Evolutionary conservation across 73 alveolate genomes (phyloP).

Genomic region (Tetrahymena malaccensis): DNA sequence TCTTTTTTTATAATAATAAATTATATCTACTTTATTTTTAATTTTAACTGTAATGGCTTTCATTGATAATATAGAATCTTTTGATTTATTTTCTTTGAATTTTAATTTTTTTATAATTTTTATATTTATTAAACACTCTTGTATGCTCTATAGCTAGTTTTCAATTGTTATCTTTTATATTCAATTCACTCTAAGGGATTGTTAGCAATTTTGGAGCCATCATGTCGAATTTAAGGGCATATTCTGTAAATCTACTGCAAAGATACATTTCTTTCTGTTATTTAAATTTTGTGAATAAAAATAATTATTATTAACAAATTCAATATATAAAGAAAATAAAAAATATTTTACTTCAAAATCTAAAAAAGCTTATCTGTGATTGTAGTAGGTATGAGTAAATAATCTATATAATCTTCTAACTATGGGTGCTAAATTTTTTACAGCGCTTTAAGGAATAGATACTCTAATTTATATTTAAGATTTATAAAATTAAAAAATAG

Average conservation of each 20-base stretch:
- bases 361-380: conserved; percentile 83
- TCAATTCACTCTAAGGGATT: conserved; percentile 79
- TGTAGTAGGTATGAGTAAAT: conserved; percentile 90
- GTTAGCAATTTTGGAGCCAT: conserved; percentile 82
- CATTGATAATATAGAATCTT: too few species aligned
- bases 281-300: not conserved
- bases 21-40: too few species aligned
- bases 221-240: conserved; percentile 84
- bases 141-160: not conserved
- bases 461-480: conserved; percentile 40
- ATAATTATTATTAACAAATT: not conserved
- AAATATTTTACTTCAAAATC: conserved; percentile 76
- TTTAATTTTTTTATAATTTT: too few species aligned
- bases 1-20: too few species aligned
- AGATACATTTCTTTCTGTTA: conserved; percentile 77
- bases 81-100: not conserved
- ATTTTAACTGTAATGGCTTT: too few species aligned
- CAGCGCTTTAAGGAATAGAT: conserved; percentile 67
- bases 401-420: conserved; percentile 92
- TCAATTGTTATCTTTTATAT: not conserved
- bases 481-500: not conserved
- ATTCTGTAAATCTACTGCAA: conserved; percentile 95
- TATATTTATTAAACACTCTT: not conserved
- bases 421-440: conserved; percentile 75
- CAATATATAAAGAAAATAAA: not conserved